These are phyloP conservation scores for Coniochaeta pulveracea DNA, from an alignment of 2,329 filamentous ascomycete species.

Conservation along the genomic window DNA sequence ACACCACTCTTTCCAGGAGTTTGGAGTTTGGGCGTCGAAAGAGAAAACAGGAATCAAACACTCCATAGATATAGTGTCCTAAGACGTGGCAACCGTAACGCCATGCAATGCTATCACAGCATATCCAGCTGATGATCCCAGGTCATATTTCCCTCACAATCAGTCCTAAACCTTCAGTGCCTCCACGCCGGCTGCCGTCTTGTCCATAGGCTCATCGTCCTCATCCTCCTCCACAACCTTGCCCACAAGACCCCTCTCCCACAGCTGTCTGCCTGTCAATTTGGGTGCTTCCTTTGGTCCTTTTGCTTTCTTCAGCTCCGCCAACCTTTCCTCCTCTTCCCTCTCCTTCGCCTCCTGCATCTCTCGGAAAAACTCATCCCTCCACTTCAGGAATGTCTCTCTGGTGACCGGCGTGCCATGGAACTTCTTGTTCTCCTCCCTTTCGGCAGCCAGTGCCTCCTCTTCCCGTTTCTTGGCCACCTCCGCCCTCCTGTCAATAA, in stretches of 20 bases:
- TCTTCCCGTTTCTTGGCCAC: constrained; percentile 48
- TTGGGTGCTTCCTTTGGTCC: constrained; percentile 59
- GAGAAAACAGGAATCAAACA: constrained; percentile 6
- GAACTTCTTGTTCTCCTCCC: constrained; percentile 94
- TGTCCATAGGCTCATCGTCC: constrained; percentile 47
- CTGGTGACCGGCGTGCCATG: constrained; percentile 81
- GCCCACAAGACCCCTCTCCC: constrained; percentile 61
- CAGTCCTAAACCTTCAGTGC: constrained; percentile 57
- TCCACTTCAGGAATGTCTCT: constrained; percentile 77
- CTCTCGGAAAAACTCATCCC: constrained; percentile 65
- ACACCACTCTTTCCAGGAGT: no score
- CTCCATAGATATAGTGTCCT: constrained; percentile 4
- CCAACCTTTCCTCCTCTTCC: constrained; percentile 66
- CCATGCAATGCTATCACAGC: constrained; percentile 3
- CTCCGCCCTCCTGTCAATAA: constrained; percentile 60
- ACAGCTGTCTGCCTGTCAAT: constrained; percentile 64
- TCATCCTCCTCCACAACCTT: constrained; percentile 56
- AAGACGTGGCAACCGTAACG: constrained; percentile 2
- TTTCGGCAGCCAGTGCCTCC: constrained; percentile 49
- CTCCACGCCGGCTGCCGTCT: constrained; percentile 41
- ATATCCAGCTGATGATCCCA: constrained; percentile 6
- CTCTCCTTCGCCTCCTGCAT: constrained; percentile 60
- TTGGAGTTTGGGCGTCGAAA: neutral
- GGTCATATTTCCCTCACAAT: constrained; percentile 3
- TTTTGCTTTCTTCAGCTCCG: constrained; percentile 71